Evolutionary conservation across 2,329 filamentous ascomycete species (phyloP).

Genomic region (Orbilia ellipsospora): DNA sequence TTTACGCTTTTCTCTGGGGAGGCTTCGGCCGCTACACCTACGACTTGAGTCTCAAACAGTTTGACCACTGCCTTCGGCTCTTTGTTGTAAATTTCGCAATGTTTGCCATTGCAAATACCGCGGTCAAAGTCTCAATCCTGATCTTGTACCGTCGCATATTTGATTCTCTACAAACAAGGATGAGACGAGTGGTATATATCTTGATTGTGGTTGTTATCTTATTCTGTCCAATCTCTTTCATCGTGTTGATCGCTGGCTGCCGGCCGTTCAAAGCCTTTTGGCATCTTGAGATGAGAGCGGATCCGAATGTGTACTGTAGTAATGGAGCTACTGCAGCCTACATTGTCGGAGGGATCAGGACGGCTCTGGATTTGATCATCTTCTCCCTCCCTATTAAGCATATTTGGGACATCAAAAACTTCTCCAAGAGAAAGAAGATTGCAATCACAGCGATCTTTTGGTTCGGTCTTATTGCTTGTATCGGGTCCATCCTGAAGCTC

Average conservation of each 20-base stretch:
- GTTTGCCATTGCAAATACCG: slow-evolving; percentile 27
- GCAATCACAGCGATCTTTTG: slow-evolving; percentile 25
- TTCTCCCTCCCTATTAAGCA: slow-evolving; percentile 28
- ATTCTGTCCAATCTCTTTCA: slow-evolving; percentile 27
- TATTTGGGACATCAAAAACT: slow-evolving; percentile 32
- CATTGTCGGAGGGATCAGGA: slow-evolving; percentile 18
- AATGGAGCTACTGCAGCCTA: slow-evolving; percentile 10
- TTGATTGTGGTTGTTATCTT: slow-evolving; percentile 7
- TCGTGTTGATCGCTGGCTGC: slow-evolving; percentile 11
- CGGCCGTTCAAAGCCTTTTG: slow-evolving; percentile 28
- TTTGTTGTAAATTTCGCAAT: slow-evolving; percentile 19
- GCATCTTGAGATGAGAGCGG: slow-evolving; percentile 15
- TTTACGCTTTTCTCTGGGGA: slow-evolving; percentile 31
- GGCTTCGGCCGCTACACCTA: slow-evolving; percentile 28
- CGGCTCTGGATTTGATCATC: slow-evolving; percentile 21
- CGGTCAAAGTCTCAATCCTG: slow-evolving; percentile 27
- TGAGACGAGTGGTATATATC: slow-evolving; percentile 21
- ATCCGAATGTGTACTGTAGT: slow-evolving; percentile 21
- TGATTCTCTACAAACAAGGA: slow-evolving; percentile 32
- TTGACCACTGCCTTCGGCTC: slow-evolving; percentile 21
- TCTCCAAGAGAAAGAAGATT: slow-evolving; percentile 28
- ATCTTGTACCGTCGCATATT: slow-evolving; percentile 26
- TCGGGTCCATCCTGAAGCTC: slow-evolving; percentile 21
- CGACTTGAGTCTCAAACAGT: slow-evolving; percentile 24
- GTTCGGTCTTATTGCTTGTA: slow-evolving; percentile 22